Evolutionary conservation across 352 stramenopile genomes (phyloP), one percentile per base, ranked within the genome.

Genomic region (Labyrinthula sp.): DNA sequence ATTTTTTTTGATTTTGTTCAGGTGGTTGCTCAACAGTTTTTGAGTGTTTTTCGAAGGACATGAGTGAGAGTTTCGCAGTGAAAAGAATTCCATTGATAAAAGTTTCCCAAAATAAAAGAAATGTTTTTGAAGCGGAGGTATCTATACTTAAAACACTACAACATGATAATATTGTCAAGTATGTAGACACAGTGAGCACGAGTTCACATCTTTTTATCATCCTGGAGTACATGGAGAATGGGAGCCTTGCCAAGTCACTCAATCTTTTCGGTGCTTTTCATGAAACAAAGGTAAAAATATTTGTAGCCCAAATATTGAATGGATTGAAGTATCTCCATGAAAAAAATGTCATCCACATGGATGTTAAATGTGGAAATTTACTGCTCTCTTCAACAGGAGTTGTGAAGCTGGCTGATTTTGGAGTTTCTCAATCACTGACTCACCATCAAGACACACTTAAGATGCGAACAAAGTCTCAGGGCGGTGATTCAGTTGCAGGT

Each of bases 151-250:
- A 74, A 41, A 88, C 86, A 57, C 63, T 92, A 12, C 79, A 90
- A 29, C 80, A 92, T 47, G 71, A 79, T 35, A 92, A 92, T 60
- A 90, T 92, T 30, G 80, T 92, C 54, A 86, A 88, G 64, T 91
- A 91, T 61, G 72, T 82, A 54, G 79, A 90, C 63, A 89, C 75
- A 20, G 85, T 92, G 35, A 34, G 43, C 20, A 65, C 56, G 2
- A 15, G 48, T 15, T 38, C 23, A 2, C 48, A 64, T 33, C 52
- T 73, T 4, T 59, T 71, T 50, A 72, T 73, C 35, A 50, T 73
- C 0, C 47, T 73, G 0, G 66, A 73, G 59, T 90, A 88, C 64
- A 89, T 91, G 77, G 79, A 91, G 47, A 87, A 90, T 47, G 78
- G 78, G 18, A 88, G 75, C 12, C 60, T 92, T 38, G 72, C 77